Conservation (phyloP, 1,139 yeast species). For the Lodderomyces orthopsilosis region DNA sequence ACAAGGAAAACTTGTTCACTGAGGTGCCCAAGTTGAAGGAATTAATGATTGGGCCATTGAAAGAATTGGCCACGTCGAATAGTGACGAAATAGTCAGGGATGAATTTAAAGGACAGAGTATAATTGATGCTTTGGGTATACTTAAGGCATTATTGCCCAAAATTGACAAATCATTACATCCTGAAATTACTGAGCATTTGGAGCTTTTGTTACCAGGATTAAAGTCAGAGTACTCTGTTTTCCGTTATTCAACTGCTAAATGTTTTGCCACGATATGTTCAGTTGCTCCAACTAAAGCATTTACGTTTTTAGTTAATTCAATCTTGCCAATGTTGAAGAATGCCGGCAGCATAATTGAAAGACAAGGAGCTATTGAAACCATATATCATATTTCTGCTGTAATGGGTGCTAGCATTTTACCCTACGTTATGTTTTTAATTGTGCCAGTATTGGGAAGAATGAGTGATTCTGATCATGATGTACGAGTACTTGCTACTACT, state of each 20-base stretch:
- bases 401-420: conserved; percentile 88
- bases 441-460: conserved; percentile 96
- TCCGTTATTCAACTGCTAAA: conserved; percentile 88
- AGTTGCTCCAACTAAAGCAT: conserved; percentile 69
- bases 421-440: conserved; percentile 91
- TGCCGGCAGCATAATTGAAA: conserved; percentile 68
- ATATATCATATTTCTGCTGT: conserved; percentile 78
- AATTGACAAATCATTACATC: conserved; percentile 49
- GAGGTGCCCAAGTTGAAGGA: conserved; percentile 67
- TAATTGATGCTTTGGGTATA: conserved; percentile 85
- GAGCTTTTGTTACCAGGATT: conserved; percentile 61
- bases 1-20: conserved; percentile 53
- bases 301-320: conserved; percentile 74
- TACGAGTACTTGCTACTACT: conserved; percentile 88
- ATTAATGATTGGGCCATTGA: conserved; percentile 67
- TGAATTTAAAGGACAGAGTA: conserved; percentile 65
- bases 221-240: conserved; percentile 68
- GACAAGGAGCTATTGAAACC: conserved; percentile 95
- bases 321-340: conserved; percentile 80
- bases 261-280: conserved; percentile 81
- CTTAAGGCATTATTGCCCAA: conserved; percentile 71
- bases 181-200: conserved; percentile 45
- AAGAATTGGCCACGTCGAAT: conserved; percentile 22
- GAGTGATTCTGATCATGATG: conserved; percentile 92
- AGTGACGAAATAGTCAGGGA: conserved; percentile 40